Evolutionary conservation across 2,329 filamentous ascomycete genomes (phyloP).

Genomic region (Aspergillus fijiensis): DNA sequence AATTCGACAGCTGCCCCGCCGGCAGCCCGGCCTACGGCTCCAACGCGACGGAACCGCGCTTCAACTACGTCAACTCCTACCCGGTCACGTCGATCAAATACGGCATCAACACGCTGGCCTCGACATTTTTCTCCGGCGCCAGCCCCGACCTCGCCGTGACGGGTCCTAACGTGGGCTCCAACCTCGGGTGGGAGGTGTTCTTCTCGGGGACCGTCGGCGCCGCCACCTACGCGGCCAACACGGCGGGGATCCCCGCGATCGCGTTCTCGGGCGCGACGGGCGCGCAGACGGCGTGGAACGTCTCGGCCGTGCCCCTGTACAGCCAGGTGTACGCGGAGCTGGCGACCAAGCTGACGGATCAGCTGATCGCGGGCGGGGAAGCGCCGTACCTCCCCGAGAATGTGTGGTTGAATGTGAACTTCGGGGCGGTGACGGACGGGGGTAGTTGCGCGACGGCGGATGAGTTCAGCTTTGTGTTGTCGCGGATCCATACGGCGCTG

Average conservation of each 20-base stretch:
- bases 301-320: conserved; percentile 43
- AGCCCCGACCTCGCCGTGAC: conserved; percentile 63
- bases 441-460: conserved; percentile 51
- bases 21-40: conserved; percentile 57
- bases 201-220: conserved; percentile 70
- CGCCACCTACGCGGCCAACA: conserved; percentile 56
- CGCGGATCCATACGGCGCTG: conserved; percentile 55
- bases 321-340: conserved; percentile 65
- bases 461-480: conserved; percentile 65
- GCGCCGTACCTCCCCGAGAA: conserved; percentile 62
- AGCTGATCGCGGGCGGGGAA: conserved; percentile 53
- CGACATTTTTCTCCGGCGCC: conserved; percentile 53
- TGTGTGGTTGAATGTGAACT: conserved; percentile 69
- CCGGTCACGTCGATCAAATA: conserved; percentile 64
- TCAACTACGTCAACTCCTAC: conserved; percentile 72
- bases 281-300: conserved; percentile 55
- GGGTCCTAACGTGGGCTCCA: conserved; percentile 62
- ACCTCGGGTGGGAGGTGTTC: conserved; percentile 56
- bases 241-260: conserved; percentile 62
- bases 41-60: conserved; percentile 57
- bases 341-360: conserved; percentile 57
- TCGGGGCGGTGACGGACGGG: conserved; percentile 50
- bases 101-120: conserved; percentile 59
- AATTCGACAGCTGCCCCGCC: conserved; percentile 62
- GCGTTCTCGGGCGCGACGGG: conserved; percentile 62